Evolutionary conservation across 169 alveolate genomes (phyloP).

Genomic region (Eimeria tenella): DNA sequence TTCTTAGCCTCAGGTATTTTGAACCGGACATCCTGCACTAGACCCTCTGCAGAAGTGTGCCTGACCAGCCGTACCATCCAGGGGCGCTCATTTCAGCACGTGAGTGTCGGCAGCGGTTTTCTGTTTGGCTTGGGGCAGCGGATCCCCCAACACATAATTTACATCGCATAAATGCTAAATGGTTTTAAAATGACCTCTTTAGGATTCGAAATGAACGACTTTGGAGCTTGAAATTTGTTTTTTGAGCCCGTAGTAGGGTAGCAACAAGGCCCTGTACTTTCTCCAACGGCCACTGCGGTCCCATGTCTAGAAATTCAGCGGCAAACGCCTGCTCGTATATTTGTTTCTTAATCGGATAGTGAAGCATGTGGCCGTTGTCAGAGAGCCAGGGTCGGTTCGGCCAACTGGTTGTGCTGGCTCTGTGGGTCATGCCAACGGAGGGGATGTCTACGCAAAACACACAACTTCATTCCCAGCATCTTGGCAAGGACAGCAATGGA

Average conservation of each 20-base stretch:
- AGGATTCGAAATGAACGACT: neutral
- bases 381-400: slow-evolving; percentile 53
- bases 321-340: too few species aligned
- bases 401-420: slow-evolving; percentile 14
- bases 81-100: too few species aligned
- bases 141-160: neutral
- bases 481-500: neutral
- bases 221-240: neutral
- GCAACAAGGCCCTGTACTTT: slow-evolving; percentile 25
- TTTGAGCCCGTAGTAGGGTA: neutral
- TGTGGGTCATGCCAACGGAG: slow-evolving; percentile 32
- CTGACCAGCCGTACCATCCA: too few species aligned
- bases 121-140: neutral
- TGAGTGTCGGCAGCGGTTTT: slow-evolving; percentile 25
- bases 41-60: too few species aligned
- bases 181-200: neutral
- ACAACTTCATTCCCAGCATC: neutral
- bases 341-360: too few species aligned
- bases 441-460: slow-evolving; percentile 22
- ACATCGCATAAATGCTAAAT: neutral
- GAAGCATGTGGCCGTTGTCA: slow-evolving; percentile 13
- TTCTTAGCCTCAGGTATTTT: too few species aligned
- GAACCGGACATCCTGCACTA: too few species aligned
- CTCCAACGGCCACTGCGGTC: neutral
- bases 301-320: too few species aligned